Evolutionary conservation across 495 filamentous ascomycete genomes (phyloP).

Genomic region (Daldinia bambusicola): DNA sequence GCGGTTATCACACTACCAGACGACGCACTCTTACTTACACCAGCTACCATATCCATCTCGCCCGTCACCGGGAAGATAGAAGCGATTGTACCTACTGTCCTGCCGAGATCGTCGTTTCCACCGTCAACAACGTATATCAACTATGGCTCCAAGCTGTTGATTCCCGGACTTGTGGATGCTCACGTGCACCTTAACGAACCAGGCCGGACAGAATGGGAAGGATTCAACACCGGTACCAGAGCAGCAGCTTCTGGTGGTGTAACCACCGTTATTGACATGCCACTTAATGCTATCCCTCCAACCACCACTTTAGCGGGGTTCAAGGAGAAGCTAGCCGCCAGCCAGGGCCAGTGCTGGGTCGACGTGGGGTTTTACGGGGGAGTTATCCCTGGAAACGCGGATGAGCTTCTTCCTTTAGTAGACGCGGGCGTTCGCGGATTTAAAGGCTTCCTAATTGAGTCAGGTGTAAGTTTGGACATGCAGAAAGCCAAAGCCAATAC

Average conservation of each 20-base stretch:
- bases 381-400: conserved; percentile 88
- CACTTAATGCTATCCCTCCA: conserved; percentile 94
- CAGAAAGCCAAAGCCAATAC: conserved; percentile 7
- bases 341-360: conserved; percentile 93
- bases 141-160: conserved; percentile 84
- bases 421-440: conserved; percentile 90
- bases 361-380: conserved; percentile 99
- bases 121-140: conserved; percentile 77
- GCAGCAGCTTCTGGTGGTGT: conserved; percentile 96
- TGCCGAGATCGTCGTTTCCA: conserved; percentile 78
- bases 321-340: conserved; percentile 85
- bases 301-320: conserved; percentile 89
- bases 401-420: conserved; percentile 82
- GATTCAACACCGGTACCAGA: conserved; percentile 91
- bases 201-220: conserved; percentile 98
- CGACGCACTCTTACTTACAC: conserved; percentile 61
- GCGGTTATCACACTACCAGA: conserved; percentile 79
- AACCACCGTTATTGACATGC: conserved; percentile 99
- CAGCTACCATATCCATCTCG: conserved; percentile 82
- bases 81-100: conserved; percentile 75
- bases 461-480: conserved; percentile 74
- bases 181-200: conserved; percentile 99
- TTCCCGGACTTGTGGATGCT: conserved; percentile 94
- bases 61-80: conserved; percentile 84
- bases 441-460: conserved; percentile 98